Base-by-base conservation (phyloP, 495 filamentous ascomycete genomes). In the Pseudotulostoma volvatum region DNA sequence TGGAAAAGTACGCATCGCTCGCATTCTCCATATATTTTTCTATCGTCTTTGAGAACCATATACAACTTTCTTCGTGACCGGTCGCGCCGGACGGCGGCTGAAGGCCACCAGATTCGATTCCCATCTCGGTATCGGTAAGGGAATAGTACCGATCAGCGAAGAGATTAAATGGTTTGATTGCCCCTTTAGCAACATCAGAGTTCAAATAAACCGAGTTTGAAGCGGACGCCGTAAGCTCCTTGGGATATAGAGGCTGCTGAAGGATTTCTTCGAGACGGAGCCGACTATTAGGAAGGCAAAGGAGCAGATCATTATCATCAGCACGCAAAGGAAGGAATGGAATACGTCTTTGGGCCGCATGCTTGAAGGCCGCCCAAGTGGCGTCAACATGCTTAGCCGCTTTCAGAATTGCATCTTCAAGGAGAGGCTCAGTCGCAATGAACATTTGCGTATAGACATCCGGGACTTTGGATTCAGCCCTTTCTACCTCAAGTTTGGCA, bases 401-500 rank as follows among this genome's bases (percentile, higher is more conserved):
- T 15, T 33, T 37, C 9, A 50, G 23, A 23, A 66, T 54, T n/a
- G 41, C 38, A 5, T 39, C 36, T n/a, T 49, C 37, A 32, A 58
- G 58, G 25, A 49, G 14, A 20, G 48, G 45, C 4, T 38, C 44
- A 31, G 53, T 16, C 1, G 19, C 5, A 17, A 7, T 18, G 20
- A 59, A 50, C 7, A 61, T 37, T 2, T 40, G 13, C 0, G 37
- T 23, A 38, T 51, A 53, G 1, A 36, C 37, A 30, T n/a, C 15
- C 8, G n/a, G 9, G 18, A 34, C 19, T 32, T 37, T 15, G 5
- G 43, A 2, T 3, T 28, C 13, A 18, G 34, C 38, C 13, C 25
- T 34, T 7, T 37, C 23, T 9, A 44, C 37, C 25, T 78, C 68
- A 4, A 80, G 31, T 49, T 81, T 79, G 4, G 63, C 68, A 32